These are phyloP conservation scores for Symbiodinium pilosum DNA, from an alignment of 73 alveolate species.

Conservation along the genomic window DNA sequence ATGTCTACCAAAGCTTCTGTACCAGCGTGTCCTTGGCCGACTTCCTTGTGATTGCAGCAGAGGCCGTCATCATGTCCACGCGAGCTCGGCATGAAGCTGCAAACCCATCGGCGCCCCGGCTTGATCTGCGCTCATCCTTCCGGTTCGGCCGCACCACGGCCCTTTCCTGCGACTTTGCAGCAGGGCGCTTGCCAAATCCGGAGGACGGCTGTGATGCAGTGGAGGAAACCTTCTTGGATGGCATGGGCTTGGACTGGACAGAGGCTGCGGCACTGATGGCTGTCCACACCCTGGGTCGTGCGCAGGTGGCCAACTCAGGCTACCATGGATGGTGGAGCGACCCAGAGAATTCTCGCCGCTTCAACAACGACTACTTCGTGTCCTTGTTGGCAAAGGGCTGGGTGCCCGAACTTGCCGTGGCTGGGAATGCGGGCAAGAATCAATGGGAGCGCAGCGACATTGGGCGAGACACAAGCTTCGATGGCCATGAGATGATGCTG, in stretches of 20 bases:
- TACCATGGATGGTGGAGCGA: slow-evolving; percentile 95
- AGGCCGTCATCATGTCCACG: slow-evolving; percentile 73
- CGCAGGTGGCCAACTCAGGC: slow-evolving; percentile 82
- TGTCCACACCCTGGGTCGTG: slow-evolving; percentile 92
- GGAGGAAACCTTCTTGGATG: slow-evolving; percentile 41
- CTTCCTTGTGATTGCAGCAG: slow-evolving; percentile 85
- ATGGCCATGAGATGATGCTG: slow-evolving; percentile 91
- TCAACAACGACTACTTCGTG: slow-evolving; percentile 85
- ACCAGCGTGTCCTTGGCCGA: slow-evolving; percentile 68
- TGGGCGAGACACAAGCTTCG: slow-evolving; percentile 58
- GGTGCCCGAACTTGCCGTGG: slow-evolving; percentile 85
- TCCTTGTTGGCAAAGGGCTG: slow-evolving; percentile 94
- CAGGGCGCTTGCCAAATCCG: slow-evolving; percentile 76
- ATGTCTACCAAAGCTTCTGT: slow-evolving; percentile 52
- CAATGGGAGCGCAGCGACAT: slow-evolving; percentile 91
- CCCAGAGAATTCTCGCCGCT: slow-evolving; percentile 71
- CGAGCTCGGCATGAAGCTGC: slow-evolving; percentile 36
- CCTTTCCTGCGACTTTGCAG: slow-evolving; percentile 18
- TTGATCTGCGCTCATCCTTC: slow-evolving; percentile 32
- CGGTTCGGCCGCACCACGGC: slow-evolving; percentile 84
- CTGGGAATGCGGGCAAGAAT: slow-evolving; percentile 37
- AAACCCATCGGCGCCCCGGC: slow-evolving; percentile 27
- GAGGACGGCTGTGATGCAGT: slow-evolving; percentile 76
- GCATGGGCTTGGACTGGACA: slow-evolving; percentile 73
- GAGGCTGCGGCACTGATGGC: slow-evolving; percentile 93